Evolutionary conservation across 2,329 filamentous ascomycete species (phyloP), one percentile per base, ranked within the genome.

Genomic region (Xylogone sp.): DNA sequence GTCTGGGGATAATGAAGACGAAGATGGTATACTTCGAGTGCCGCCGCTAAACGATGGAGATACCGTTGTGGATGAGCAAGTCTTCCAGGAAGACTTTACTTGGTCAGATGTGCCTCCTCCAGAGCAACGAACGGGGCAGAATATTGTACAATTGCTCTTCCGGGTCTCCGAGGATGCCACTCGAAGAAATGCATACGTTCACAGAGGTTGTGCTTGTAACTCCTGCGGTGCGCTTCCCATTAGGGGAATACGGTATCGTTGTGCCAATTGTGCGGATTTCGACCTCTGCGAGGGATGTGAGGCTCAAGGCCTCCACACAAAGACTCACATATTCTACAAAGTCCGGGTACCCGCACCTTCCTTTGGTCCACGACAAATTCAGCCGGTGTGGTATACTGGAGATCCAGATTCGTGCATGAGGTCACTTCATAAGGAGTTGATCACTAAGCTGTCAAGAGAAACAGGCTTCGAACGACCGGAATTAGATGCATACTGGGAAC

Each of bases 311-410:
- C 71, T 86, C 1, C 65, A 67, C 52, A 93, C 97, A 65, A 95
- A 93, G 68, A 96, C 91, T 1, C 94, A 99, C 69, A 82, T 99
- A 45, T 97, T 99, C 71, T 96, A 95, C 77, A 97, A 97, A 69
- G 88, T 99, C 64, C 86, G 86, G 50, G 86, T 97, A 10, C 94
- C 94, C 1, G 88, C 91, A 1, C 90, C 92, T 0, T 88, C 90
- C 24, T 84, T 96, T 51, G 88, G 88, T 2, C 86, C 88, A 2
- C 83, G 89, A 48, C 87, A 93, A 67, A 87, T 86, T 63, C 87
- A 90, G 61, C 86, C 88, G 6, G 83, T 91, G 1, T 94, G 88
- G 83, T 97, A 96, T 66, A 88, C 91, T 1, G 92, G 92, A 43
- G 89, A 95, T 62, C 90, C 92, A 9, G 82, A 87, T 56, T 82